Evolutionary conservation across 441 rosid genomes (phyloP).

Genomic region (Bocquillonia castaneifolia): DNA sequence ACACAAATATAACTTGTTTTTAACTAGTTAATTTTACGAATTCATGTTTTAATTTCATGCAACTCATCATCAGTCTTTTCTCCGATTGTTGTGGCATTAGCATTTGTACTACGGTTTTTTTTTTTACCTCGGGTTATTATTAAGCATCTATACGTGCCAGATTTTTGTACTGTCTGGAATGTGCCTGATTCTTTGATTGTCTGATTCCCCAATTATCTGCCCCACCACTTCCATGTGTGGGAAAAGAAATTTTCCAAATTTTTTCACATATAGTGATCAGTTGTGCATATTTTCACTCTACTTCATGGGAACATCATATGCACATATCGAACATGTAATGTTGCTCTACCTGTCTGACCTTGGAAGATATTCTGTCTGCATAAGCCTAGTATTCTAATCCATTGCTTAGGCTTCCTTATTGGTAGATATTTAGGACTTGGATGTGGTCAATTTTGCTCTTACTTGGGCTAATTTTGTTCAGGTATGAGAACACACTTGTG

Average conservation of each 20-base stretch:
- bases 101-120: not conserved
- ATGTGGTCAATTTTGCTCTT: constrained; percentile 2
- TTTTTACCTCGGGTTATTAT: not conserved
- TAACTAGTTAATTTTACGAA: not conserved
- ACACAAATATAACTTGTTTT: not conserved
- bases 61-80: too few species aligned
- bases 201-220: too few species aligned
- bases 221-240: too few species aligned
- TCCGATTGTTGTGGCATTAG: too few species aligned
- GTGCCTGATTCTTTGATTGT: too few species aligned
- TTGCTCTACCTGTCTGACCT: not conserved
- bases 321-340: not conserved
- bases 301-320: not conserved
- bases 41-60: not conserved
- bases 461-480: constrained; percentile 34
- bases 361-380: not conserved
- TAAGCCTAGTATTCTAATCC: not conserved
- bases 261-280: not conserved
- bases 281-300: not conserved
- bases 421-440: not conserved
- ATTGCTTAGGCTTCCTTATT: not conserved
- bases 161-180: not conserved
- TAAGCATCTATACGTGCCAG: not conserved
- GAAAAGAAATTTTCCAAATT: not conserved
- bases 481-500: constrained; percentile 86